Conservation (phyloP, 2,329 filamentous ascomycete genomes). For the Botryotinia globosa region DNA sequence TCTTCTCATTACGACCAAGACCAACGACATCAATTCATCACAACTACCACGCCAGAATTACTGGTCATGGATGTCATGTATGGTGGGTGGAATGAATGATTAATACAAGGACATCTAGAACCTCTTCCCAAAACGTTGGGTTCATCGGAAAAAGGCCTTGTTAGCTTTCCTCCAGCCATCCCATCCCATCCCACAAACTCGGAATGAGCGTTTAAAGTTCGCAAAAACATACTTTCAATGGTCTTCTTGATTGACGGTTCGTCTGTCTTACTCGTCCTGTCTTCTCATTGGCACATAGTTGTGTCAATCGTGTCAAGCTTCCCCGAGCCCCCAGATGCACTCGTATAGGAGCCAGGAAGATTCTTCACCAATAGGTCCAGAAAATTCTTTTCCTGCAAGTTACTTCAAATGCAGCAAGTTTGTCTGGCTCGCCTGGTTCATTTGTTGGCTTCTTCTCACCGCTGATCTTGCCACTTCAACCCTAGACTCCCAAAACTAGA, state of each 20-base stretch:
- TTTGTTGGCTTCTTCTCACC: not conserved
- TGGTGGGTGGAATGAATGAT: not conserved
- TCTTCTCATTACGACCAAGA: not conserved
- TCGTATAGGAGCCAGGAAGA: not conserved
- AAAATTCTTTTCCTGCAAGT: constrained; percentile 5
- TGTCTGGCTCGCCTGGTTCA: constrained; percentile 1
- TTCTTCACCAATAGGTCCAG: not conserved
- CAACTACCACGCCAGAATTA: not conserved
- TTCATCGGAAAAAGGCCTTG: not conserved
- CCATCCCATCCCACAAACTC: not conserved
- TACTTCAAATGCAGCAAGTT: constrained; percentile 12
- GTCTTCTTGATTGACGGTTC: not conserved
- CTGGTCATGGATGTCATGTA: not conserved
- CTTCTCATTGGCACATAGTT: constrained; percentile 8
- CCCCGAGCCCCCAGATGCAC: not conserved
- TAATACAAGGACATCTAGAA: not conserved
- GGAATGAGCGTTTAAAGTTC: not conserved
- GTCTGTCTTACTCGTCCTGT: not conserved
- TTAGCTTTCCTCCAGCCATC: not conserved
- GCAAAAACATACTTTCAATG: not conserved
- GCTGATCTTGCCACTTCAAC: constrained; percentile 9
- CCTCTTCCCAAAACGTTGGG: not conserved
- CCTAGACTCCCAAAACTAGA: not conserved
- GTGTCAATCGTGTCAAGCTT: constrained; percentile 1
- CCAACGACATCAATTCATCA: not conserved